A percentile compares a stretch with the other conserved stretches of the same genome.
These are phyloP conservation scores for Linum lewisii DNA, from an alignment of 345 rosid genomes.

Conservation along the genomic window DNA sequence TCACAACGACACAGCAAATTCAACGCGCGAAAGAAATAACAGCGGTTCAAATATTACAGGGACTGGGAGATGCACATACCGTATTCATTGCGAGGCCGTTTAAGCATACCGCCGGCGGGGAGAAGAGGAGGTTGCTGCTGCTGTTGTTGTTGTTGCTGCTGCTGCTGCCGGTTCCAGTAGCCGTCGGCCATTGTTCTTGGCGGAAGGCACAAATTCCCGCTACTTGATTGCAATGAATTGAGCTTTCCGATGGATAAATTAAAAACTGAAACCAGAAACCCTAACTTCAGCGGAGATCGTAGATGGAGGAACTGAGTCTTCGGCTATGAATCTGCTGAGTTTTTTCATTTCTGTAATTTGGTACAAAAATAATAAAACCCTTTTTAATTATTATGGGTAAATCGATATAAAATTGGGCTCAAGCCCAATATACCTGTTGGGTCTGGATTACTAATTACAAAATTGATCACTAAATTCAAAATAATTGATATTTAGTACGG, in stretches of 20 bases:
- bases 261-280: neutral
- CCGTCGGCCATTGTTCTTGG: slow-evolving; percentile 41
- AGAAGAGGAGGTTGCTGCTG: slow-evolving; percentile 34
- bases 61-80: slow-evolving; percentile 19
- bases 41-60: neutral
- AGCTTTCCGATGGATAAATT: neutral
- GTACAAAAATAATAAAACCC: neutral
- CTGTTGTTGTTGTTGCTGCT: slow-evolving; percentile 8
- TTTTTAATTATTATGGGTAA: neutral
- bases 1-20: neutral
- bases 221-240: neutral
- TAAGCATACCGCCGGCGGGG: slow-evolving; percentile 34
- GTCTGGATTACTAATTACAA: too few relatives aligned
- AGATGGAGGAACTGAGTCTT: neutral
- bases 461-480: too few relatives aligned
- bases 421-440: neutral
- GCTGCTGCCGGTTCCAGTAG: slow-evolving; percentile 64
- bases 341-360: neutral
- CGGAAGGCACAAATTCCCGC: neutral
- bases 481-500: too few relatives aligned
- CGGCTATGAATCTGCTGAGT: neutral
- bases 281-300: neutral
- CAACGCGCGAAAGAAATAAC: too few relatives aligned
- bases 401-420: neutral
- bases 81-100: slow-evolving; percentile 54